Evolutionary conservation across 371 early-diverging fungal genomes (phyloP).

Genomic region (Catenaria anguillulae): DNA sequence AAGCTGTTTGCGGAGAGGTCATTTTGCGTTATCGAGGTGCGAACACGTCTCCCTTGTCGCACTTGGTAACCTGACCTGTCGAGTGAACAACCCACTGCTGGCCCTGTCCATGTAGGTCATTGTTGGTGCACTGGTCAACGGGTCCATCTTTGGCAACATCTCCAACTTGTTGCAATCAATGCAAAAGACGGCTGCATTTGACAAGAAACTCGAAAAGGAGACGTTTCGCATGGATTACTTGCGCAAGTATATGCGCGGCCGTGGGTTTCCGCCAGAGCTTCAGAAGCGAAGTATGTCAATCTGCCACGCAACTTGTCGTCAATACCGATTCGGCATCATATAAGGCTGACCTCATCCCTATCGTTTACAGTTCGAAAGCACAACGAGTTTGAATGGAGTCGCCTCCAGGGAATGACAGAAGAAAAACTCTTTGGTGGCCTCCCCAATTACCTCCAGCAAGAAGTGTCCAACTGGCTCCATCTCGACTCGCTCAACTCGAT

Average conservation of each 20-base stretch:
- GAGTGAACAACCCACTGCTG: background rate
- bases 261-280: background rate
- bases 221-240: background rate
- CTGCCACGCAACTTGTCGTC: background rate
- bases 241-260: background rate
- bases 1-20: background rate
- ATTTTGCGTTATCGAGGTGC: background rate
- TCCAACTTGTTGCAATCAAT: background rate
- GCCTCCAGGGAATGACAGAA: background rate
- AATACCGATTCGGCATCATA: too few relatives aligned
- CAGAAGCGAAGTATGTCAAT: background rate
- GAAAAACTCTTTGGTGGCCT: background rate
- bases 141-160: background rate
- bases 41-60: too few relatives aligned
- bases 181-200: background rate
- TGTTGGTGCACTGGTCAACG: background rate
- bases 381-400: slow-evolving; percentile 5
- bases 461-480: background rate
- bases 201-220: background rate
- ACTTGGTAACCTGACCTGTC: background rate
- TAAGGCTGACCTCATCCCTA: background rate
- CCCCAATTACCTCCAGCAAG: background rate
- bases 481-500: background rate
- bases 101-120: background rate
- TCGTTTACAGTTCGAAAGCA: background rate